Evolutionary conservation across 129 eudicot species (phyloP), one percentile per base, ranked within the genome.

Genomic region (Kitagawia praeruptora): DNA sequence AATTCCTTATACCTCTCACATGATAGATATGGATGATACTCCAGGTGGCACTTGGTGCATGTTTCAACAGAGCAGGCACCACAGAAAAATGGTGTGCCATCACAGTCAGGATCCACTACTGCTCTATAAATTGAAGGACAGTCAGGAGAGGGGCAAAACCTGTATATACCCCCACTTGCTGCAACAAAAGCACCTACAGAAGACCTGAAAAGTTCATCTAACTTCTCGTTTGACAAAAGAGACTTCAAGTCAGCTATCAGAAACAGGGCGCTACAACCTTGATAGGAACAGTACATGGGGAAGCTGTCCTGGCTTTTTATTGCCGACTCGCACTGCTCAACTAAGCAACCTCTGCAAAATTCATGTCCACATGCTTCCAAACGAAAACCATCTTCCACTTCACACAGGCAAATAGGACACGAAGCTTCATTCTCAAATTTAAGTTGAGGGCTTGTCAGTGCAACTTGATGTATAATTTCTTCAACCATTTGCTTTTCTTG

Each of bases 101-200:
- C 42, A n/a, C 69, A 75, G 0, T 67, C 87, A 1, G 80, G 74
- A 27, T 23, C 87, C 15, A n/a, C 27, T 3, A 86, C 81, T 49
- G 84, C 97, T 54, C 74, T 71, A 34, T 96, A 96, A 53, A 92
- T 89, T 5, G 98, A 88, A 15, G 97, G 98, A 56, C 99, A 92
- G 78, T 96, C 98, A 0, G 98, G 98, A 5, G 99, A 96, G n/a
- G 99, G 99, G 82, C 99, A 96, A 81, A 90, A 90, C 44, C 89
- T 64, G 80, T 80, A 92, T n/a, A 44, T 70, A 47, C 99, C 97
- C 69, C 89, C 75, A 73, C 97, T 92, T 3, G 83, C 78, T 4
- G 88, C 90, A 84, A 92, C 97, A 82, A 83, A 92, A 31, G 95
- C 86, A 51, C 86, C 88, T 85, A 96, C 34, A 12, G 99, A 96